Percentiles rank a stretch among this genome's conserved stretches.
These are phyloP conservation scores for Lycium ferocissimum DNA, from an alignment of 257 asterid species.

Conservation along the genomic window DNA sequence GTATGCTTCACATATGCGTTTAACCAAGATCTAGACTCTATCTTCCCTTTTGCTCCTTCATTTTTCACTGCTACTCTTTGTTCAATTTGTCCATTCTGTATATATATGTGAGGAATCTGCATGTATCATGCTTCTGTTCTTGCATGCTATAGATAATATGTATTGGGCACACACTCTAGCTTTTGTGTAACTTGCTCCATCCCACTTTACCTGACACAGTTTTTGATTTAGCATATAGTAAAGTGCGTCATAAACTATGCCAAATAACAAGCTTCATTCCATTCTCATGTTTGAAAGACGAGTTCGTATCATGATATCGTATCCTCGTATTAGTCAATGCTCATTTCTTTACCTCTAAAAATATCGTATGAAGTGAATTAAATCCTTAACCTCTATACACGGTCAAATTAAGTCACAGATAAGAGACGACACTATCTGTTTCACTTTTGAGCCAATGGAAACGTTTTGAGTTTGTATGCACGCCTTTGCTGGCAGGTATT, in stretches of 20 bases:
- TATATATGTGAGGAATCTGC: not conserved
- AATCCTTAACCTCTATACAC: constrained; percentile 4
- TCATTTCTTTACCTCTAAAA: constrained; percentile 10
- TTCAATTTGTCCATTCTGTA: not conserved
- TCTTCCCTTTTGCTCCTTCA: constrained; percentile 12
- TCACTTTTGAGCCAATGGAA: not conserved
- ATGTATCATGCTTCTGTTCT: not conserved
- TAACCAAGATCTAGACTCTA: constrained; percentile 13
- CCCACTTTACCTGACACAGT: not conserved
- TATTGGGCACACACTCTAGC: not conserved
- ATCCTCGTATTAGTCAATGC: constrained; percentile 6
- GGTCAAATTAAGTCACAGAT: not conserved
- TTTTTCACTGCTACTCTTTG: not conserved
- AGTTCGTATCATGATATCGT: not conserved
- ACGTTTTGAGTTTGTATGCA: constrained; percentile 34
- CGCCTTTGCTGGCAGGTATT: constrained; percentile 67
- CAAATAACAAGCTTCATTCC: constrained; percentile 6
- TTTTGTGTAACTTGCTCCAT: not conserved
- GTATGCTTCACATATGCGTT: constrained; percentile 48
- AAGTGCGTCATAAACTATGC: not conserved
- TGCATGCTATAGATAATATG: not conserved
- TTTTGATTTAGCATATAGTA: not conserved
- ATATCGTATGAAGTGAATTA: not conserved
- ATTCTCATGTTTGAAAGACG: not conserved
- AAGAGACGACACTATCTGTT: constrained; percentile 1